These are phyloP conservation scores for Solanum rostratum DNA, from an alignment of 257 asterid genomes.

Conservation along the genomic window DNA sequence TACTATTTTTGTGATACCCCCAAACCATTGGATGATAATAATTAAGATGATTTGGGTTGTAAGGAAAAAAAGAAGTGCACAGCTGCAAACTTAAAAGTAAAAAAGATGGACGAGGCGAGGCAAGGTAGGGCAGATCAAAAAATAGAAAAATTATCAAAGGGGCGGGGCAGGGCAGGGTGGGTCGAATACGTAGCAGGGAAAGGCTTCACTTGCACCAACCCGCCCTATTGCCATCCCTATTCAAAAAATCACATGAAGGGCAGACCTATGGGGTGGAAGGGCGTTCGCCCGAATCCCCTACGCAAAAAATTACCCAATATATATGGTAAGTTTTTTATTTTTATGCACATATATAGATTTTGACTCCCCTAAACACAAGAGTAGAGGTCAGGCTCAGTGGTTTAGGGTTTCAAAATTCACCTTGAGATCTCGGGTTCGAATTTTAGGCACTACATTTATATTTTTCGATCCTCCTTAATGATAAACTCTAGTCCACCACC, in stretches of 20 bases:
- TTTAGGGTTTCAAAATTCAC: background rate
- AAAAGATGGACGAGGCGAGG: background rate
- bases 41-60: background rate
- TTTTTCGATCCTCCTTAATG: background rate
- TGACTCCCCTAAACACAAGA: background rate
- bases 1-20: background rate
- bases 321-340: too few relatives aligned
- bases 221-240: background rate
- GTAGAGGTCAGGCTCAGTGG: background rate
- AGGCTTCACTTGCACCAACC: background rate
- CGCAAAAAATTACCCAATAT: too few relatives aligned
- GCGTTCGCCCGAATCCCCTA: background rate
- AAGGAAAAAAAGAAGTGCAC: background rate
- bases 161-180: background rate
- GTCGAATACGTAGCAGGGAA: background rate
- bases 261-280: background rate
- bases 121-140: background rate
- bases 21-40: background rate
- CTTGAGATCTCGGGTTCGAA: background rate
- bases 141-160: too few relatives aligned
- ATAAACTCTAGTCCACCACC: background rate
- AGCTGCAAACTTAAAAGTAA: background rate
- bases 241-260: background rate
- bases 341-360: too few relatives aligned
- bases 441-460: background rate